Percentiles rank a stretch among this genome's conserved stretches.
Evolutionary conservation across 2,329 filamentous ascomycete species (phyloP).

Genomic region (Furcasterigmium sp.): DNA sequence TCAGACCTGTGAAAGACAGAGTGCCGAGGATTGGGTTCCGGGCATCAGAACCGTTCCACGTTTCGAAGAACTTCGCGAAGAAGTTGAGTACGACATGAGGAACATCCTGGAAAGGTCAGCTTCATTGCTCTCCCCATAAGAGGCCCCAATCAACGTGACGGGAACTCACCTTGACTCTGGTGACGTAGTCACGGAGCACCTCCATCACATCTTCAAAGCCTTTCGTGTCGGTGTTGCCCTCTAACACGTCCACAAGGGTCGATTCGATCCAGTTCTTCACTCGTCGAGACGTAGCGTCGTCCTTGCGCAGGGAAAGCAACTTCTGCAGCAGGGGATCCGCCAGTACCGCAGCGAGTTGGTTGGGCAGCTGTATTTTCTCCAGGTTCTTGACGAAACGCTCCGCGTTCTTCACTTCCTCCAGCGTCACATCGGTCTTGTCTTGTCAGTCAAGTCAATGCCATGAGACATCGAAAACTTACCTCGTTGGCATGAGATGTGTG

Average conservation of each 20-base stretch:
- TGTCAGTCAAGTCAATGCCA: too few species aligned
- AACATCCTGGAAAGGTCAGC: conserved; percentile 10
- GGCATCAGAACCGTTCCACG: conserved; percentile 59
- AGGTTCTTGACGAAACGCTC: conserved; percentile 65
- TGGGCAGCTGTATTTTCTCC: conserved; percentile 75
- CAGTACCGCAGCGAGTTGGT: conserved; percentile 73
- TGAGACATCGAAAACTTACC: conserved; percentile 36
- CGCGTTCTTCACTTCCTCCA: conserved; percentile 75
- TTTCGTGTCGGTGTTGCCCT: conserved; percentile 43
- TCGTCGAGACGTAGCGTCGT: conserved; percentile 43
- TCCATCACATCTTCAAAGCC: conserved; percentile 49
- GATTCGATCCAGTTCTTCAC: conserved; percentile 55
- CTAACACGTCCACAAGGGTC: conserved; percentile 49
- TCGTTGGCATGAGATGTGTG: conserved; percentile 71
- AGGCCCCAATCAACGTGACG: conserved; percentile 4
- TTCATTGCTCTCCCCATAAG: neutral
- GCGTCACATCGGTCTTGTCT: conserved; percentile 51
- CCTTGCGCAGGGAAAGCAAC: conserved; percentile 60
- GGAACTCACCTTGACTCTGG: conserved; percentile 46
- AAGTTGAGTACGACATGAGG: conserved; percentile 44
- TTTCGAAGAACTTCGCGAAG: conserved; percentile 45
- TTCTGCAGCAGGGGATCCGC: conserved; percentile 76
- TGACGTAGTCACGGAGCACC: conserved; percentile 50
- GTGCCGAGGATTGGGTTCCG: conserved; percentile 51
- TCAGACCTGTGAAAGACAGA: conserved; percentile 48